These are phyloP conservation scores for Exophiala sp. DNA, from an alignment of 2,329 filamentous ascomycete genomes.

Conservation along the genomic window DNA sequence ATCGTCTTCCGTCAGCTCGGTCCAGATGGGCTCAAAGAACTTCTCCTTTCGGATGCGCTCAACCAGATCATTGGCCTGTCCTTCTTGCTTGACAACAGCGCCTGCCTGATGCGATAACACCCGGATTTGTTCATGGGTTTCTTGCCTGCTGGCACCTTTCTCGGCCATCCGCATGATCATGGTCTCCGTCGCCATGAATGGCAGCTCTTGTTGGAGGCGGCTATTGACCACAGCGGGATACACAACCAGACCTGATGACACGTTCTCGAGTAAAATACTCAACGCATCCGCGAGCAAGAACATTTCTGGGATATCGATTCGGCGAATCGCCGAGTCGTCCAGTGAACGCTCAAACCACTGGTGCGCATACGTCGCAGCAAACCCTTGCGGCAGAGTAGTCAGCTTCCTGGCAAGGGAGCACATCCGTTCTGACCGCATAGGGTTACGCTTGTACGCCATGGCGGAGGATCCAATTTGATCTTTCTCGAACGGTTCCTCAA, in stretches of 20 bases:
- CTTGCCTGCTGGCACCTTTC: constrained; percentile 69
- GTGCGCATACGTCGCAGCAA: constrained; percentile 63
- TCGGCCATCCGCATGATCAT: constrained; percentile 77
- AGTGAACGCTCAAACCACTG: constrained; percentile 78
- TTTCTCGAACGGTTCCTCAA: constrained; percentile 80
- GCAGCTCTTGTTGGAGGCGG: constrained; percentile 70
- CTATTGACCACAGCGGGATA: constrained; percentile 70
- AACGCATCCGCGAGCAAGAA: constrained; percentile 68
- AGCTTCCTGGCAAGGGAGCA: constrained; percentile 58
- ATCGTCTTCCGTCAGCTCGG: constrained; percentile 58
- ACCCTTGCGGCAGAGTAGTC: constrained; percentile 52
- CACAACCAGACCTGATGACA: constrained; percentile 67
- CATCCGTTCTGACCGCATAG: constrained; percentile 57
- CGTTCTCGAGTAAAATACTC: constrained; percentile 64
- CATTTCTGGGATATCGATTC: constrained; percentile 61
- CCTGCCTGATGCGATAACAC: constrained; percentile 76
- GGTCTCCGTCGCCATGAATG: constrained; percentile 75
- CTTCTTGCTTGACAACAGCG: constrained; percentile 66
- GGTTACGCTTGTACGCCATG: constrained; percentile 65
- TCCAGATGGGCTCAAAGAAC: constrained; percentile 71
- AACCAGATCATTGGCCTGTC: constrained; percentile 76
- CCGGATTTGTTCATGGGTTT: constrained; percentile 82
- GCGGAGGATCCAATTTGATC: constrained; percentile 70
- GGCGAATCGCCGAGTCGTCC: constrained; percentile 39
- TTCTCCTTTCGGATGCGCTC: constrained; percentile 67